These are phyloP conservation scores for Morella rubra DNA, from an alignment of 306 rosid species.

Conservation along the genomic window DNA sequence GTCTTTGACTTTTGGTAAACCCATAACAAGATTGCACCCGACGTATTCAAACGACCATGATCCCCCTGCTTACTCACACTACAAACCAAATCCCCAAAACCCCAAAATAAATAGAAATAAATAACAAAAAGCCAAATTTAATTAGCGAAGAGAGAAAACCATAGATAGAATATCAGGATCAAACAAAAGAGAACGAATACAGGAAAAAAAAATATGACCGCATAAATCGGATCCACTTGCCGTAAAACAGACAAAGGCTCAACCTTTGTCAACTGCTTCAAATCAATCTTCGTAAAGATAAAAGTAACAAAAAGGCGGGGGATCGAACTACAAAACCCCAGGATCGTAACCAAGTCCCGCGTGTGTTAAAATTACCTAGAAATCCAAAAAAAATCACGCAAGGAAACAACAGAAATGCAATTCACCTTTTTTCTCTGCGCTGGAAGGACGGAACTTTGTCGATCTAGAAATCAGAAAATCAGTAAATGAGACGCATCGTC, in stretches of 20 bases:
- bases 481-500: not conserved
- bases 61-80: not conserved
- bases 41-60: not conserved
- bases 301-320: not conserved
- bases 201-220: not conserved
- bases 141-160: not conserved
- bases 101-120: not conserved
- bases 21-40: not conserved
- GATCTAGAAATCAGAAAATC: slow-evolving; percentile 18
- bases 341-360: not conserved
- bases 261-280: not conserved
- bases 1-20: no score
- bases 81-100: not conserved
- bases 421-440: slow-evolving; percentile 13
- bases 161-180: not conserved
- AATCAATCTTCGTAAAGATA: not conserved
- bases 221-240: not conserved
- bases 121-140: no score
- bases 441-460: not conserved
- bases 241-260: not conserved
- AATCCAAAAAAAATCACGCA: not conserved
- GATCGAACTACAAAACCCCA: not conserved
- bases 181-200: not conserved
- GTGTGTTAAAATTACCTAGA: not conserved
- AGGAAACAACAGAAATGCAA: not conserved